A percentile compares a stretch with the other conserved stretches of the same genome.
phyloP scores from a whole-genome alignment of 2,329 filamentous ascomycete genomes.

The Elsinoe arachidis region DNA sequence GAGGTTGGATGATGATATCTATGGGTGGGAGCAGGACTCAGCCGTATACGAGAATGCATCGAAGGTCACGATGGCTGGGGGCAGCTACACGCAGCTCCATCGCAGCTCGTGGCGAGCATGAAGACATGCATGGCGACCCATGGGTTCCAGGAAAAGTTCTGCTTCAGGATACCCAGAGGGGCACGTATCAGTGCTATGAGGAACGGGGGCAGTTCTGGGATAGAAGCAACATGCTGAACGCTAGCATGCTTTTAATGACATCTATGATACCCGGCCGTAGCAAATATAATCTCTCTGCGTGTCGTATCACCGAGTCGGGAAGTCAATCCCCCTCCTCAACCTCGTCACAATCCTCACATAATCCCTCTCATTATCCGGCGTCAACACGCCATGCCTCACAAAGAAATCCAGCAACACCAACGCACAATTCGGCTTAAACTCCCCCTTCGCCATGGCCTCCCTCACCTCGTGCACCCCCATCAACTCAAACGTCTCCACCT shows the following conservation, averaged over 20 bases:
- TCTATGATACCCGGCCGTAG: background rate
- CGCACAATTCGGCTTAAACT: constrained; percentile 91
- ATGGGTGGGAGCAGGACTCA: background rate
- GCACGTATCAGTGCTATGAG: background rate
- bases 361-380: constrained; percentile 66
- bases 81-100: no score
- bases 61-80: no score
- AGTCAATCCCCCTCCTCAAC: constrained; percentile 71
- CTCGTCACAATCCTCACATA: constrained; percentile 67
- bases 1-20: no score
- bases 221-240: background rate
- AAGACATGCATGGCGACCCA: no score
- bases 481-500: constrained; percentile 78
- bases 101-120: background rate
- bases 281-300: background rate
- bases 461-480: constrained; percentile 69
- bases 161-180: background rate
- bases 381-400: constrained; percentile 73
- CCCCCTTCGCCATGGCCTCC: constrained; percentile 57
- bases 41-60: background rate
- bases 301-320: constrained; percentile 44
- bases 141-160: background rate
- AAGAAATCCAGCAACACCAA: constrained; percentile 83
- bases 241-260: background rate
- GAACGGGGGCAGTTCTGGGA: background rate